Conservation (phyloP, 2,329 filamentous ascomycete genomes). For the Arthrobotrys iridis region DNA sequence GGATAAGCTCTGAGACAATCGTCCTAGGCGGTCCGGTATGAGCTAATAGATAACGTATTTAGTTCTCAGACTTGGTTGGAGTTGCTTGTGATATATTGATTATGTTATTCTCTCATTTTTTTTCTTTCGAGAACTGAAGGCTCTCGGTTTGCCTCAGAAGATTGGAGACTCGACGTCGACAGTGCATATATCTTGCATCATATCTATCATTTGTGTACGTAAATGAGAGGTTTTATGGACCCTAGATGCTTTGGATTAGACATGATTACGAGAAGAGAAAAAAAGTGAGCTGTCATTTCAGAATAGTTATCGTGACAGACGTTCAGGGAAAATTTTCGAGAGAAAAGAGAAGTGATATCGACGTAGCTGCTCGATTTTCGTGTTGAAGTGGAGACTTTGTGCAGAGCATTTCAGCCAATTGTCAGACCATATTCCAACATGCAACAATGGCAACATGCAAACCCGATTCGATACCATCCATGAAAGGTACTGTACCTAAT, state of each 20-base stretch:
- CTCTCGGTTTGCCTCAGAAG: background rate
- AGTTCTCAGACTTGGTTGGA: background rate
- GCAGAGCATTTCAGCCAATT: background rate
- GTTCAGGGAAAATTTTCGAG: background rate
- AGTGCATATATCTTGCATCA: background rate
- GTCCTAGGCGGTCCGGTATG: background rate
- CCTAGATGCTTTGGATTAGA: slow-evolving; percentile 1
- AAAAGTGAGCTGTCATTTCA: slow-evolving; percentile 8
- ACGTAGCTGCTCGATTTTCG: slow-evolving; percentile 4
- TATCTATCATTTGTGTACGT: slow-evolving; percentile 1
- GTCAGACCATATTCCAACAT: slow-evolving; percentile 21
- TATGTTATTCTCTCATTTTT: too few species aligned
- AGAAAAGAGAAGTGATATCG: background rate
- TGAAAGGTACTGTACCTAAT: background rate
- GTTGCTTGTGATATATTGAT: background rate
- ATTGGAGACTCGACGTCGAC: background rate
- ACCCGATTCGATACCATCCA: background rate
- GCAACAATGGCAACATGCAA: slow-evolving; percentile 19
- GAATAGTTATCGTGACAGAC: background rate
- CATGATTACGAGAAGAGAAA: background rate
- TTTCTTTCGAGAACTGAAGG: background rate
- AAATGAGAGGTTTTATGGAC: slow-evolving; percentile 8
- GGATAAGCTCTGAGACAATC: slow-evolving; percentile 4
- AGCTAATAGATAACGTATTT: background rate
- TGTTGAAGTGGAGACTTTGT: slow-evolving; percentile 2